These are phyloP conservation scores for Globisporangium cylindrosporum DNA, from an alignment of 352 stramenopile genomes.

Conservation along the genomic window DNA sequence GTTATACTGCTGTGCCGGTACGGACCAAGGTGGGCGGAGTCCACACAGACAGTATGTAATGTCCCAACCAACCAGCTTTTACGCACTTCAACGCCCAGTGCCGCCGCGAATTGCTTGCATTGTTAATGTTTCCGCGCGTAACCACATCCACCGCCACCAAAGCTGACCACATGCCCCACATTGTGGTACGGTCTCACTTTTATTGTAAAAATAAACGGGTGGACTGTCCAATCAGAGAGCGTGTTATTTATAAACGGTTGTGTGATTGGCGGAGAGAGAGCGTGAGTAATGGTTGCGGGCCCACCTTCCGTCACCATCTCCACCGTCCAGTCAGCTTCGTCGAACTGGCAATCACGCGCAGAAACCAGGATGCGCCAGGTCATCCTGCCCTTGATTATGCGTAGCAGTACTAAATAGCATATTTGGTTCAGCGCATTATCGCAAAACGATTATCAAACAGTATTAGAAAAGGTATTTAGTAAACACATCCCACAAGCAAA, in stretches of 20 bases:
- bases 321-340: constrained; percentile 6
- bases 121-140: not conserved
- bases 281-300: not conserved
- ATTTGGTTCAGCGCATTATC: no score
- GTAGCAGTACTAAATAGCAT: not conserved
- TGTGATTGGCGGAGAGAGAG: not conserved
- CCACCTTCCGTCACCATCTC: not conserved
- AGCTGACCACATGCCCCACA: not conserved
- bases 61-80: not conserved
- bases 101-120: not conserved
- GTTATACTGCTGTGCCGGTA: not conserved
- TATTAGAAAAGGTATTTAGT: not conserved
- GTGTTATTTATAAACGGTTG: not conserved
- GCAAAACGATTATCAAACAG: not conserved
- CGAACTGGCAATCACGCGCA: constrained; percentile 8
- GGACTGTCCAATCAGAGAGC: not conserved
- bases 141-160: not conserved
- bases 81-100: not conserved
- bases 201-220: not conserved
- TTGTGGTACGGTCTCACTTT: not conserved
- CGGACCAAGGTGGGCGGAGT: not conserved
- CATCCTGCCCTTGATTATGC: not conserved
- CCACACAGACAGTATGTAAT: no score
- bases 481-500: not conserved
- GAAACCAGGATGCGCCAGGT: not conserved